phyloP scores from a whole-genome alignment of 768 basidiomycete species.

The Pulveroboletus sp. region DNA sequence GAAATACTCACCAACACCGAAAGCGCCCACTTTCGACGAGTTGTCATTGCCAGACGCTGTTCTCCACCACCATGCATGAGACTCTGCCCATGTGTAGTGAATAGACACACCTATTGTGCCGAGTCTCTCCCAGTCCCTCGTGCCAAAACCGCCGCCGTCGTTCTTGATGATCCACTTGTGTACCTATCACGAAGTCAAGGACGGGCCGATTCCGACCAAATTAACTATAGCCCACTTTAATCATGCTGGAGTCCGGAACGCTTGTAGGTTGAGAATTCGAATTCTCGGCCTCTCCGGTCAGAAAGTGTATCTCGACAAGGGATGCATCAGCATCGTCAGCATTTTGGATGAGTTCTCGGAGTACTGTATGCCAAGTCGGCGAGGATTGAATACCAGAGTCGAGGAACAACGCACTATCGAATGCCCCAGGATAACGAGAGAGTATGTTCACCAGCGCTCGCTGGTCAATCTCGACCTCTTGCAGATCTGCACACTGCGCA shows the following conservation, averaged over 20 bases:
- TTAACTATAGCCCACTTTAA: not conserved
- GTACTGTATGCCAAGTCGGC: constrained; percentile 25
- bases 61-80: not conserved
- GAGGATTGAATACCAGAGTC: not conserved
- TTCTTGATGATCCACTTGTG: constrained; percentile 14
- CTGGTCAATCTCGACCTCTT: constrained; percentile 17
- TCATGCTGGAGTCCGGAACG: not conserved
- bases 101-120: constrained; percentile 10
- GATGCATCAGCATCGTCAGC: constrained; percentile 46
- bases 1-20: constrained; percentile 12
- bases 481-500: not conserved
- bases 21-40: constrained; percentile 14
- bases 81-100: not conserved
- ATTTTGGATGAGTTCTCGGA: constrained; percentile 54
- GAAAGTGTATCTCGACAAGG: constrained; percentile 35
- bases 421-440: constrained; percentile 15
- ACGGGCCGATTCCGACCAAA: not conserved
- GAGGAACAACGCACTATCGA: constrained; percentile 1
- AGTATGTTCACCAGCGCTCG: constrained; percentile 14
- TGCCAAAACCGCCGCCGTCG: not conserved
- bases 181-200: constrained; percentile 1
- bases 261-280: not conserved
- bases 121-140: constrained; percentile 12
- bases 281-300: constrained; percentile 18
- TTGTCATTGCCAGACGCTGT: constrained; percentile 13